phyloP scores from a whole-genome alignment of 2,329 filamentous ascomycete genomes.

The Monilinia fructigena region DNA sequence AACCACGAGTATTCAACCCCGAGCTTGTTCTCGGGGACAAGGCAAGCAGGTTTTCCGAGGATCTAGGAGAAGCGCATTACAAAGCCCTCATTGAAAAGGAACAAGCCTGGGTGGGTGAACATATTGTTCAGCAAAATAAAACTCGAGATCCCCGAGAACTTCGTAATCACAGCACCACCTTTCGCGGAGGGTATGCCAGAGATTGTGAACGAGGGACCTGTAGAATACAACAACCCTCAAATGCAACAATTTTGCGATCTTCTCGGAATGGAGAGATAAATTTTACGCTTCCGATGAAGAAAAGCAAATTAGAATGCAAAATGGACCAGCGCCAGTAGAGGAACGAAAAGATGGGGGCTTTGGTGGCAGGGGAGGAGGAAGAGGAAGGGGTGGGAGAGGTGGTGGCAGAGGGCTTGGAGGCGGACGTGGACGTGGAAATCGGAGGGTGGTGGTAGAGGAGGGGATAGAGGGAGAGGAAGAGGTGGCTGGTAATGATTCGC shows the following conservation, averaged over 20 bases:
- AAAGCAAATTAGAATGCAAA: constrained; percentile 55
- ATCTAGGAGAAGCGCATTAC: constrained; percentile 71
- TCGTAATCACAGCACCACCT: constrained; percentile 70
- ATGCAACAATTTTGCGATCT: constrained; percentile 79
- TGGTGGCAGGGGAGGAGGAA: constrained; percentile 37
- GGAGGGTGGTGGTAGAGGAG: constrained; percentile 29
- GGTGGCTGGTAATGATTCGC: constrained; percentile 19
- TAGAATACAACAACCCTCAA: constrained; percentile 84
- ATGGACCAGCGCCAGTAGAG: constrained; percentile 53
- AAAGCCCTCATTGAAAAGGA: constrained; percentile 65
- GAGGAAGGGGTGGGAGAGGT: constrained; percentile 42
- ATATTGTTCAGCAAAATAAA: constrained; percentile 64
- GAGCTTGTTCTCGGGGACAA: constrained; percentile 64
- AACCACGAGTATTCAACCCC: constrained; percentile 73
- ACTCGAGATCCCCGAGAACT: constrained; percentile 74
- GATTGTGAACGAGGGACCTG: constrained; percentile 60
- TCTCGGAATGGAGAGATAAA: constrained; percentile 71
- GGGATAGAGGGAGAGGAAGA: constrained; percentile 19
- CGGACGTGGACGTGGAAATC: constrained; percentile 39
- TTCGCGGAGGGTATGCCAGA: constrained; percentile 60
- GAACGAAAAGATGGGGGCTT: constrained; percentile 36
- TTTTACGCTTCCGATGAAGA: constrained; percentile 74
- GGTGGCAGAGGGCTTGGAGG: constrained; percentile 33
- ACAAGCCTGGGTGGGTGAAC: constrained; percentile 74
- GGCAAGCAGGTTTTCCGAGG: constrained; percentile 50